These are phyloP conservation scores for Ophiostoma fasciatum DNA, from an alignment of 2,329 filamentous ascomycete species.

Conservation along the genomic window DNA sequence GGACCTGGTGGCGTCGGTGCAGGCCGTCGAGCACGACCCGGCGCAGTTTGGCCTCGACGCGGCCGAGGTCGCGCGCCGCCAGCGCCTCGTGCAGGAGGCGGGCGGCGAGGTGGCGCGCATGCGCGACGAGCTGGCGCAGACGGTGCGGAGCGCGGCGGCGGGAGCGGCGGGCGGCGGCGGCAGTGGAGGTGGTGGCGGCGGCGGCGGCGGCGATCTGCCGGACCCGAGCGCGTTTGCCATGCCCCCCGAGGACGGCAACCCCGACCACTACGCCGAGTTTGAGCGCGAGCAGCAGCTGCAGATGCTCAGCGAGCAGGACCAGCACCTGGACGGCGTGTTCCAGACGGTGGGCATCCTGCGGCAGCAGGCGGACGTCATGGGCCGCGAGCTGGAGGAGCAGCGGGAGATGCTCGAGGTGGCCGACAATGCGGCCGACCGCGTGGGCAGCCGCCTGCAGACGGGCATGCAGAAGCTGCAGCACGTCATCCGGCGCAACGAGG, in stretches of 20 bases:
- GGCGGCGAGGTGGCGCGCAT: constrained; percentile 79
- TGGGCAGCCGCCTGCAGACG: constrained; percentile 70
- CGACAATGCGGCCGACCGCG: constrained; percentile 71
- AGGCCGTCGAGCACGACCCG: constrained; percentile 76
- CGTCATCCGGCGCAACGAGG: constrained; percentile 83
- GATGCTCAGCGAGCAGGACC: constrained; percentile 90
- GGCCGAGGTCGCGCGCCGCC: constrained; percentile 66
- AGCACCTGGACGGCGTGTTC: constrained; percentile 84
- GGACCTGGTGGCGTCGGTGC: constrained; percentile 77
- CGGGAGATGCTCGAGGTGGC: constrained; percentile 74
- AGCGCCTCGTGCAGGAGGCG: constrained; percentile 77
- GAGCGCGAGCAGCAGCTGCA: constrained; percentile 83
- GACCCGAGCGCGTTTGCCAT: constrained; percentile 44
- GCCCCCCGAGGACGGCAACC: constrained; percentile 24
- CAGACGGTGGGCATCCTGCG: constrained; percentile 82
- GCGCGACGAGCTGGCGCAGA: constrained; percentile 60
- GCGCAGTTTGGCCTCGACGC: constrained; percentile 74
- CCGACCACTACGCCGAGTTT: constrained; percentile 56
- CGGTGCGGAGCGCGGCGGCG: constrained; percentile 15
- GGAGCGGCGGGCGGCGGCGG: no score
- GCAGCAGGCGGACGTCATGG: constrained; percentile 89
- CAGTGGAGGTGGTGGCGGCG: constrained; percentile 2
- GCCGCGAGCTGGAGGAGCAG: constrained; percentile 90
- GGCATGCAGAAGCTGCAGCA: constrained; percentile 77
- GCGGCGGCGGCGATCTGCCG: constrained; percentile 28